phyloP scores from a whole-genome alignment of 2,329 filamentous ascomycete genomes.

The Conoideocrella luteorostrata region DNA sequence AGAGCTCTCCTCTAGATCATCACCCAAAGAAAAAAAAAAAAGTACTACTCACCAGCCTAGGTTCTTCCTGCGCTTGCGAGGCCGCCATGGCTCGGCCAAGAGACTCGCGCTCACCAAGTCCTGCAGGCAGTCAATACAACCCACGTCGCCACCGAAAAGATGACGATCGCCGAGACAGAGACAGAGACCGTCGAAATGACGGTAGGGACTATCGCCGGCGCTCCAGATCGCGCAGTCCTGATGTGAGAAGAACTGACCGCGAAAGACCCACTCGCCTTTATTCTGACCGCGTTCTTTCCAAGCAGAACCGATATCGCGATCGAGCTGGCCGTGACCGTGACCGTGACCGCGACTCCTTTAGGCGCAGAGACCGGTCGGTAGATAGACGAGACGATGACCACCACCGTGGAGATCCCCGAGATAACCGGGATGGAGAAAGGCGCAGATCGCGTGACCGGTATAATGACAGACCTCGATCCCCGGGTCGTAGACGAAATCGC shows the following conservation, averaged over 20 bases:
- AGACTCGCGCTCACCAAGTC: slow-evolving; percentile 83
- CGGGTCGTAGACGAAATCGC: slow-evolving; percentile 52
- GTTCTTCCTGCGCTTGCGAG: slow-evolving; percentile 35
- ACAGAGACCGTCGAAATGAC: slow-evolving; percentile 43
- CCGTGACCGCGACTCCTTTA: slow-evolving; percentile 49
- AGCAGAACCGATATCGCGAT: slow-evolving; percentile 54
- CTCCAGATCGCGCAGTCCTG: slow-evolving; percentile 56
- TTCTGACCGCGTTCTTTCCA: slow-evolving; percentile 31
- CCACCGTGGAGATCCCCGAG: slow-evolving; percentile 55
- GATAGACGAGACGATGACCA: slow-evolving; percentile 60
- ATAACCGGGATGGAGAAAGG: slow-evolving; percentile 50
- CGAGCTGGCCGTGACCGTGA: slow-evolving; percentile 37
- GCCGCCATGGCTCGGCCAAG: slow-evolving; percentile 55
- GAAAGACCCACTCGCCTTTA: slow-evolving; percentile 15
- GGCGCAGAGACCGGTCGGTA: slow-evolving; percentile 64
- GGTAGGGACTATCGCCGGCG: slow-evolving; percentile 48
- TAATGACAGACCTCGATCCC: slow-evolving; percentile 51
- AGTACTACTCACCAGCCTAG: slow-evolving; percentile 34
- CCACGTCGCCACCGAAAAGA: slow-evolving; percentile 62
- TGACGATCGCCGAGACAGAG: slow-evolving; percentile 51
- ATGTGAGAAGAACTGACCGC: slow-evolving; percentile 42
- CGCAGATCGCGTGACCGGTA: slow-evolving; percentile 58
- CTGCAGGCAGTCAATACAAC: slow-evolving; percentile 77
- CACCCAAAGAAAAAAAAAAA: slow-evolving; percentile 17
- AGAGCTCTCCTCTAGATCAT: too few relatives aligned